Evolutionary conservation across 2,329 filamentous ascomycete genomes (phyloP).

Genomic region (Laburnicola sp.): DNA sequence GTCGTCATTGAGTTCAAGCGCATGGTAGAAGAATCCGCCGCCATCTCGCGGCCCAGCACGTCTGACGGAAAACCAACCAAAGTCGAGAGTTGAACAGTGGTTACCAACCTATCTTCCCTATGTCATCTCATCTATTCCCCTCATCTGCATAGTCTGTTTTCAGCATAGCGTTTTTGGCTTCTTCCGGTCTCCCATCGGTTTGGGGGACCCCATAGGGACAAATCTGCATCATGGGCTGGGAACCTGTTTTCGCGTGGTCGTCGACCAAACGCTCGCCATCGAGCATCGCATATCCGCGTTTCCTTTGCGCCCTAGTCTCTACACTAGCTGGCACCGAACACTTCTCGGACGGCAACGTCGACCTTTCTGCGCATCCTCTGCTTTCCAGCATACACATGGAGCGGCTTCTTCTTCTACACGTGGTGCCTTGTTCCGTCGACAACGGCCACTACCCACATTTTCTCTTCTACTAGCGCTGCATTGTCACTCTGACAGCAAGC

Average conservation of each 20-base stretch:
- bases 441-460: constrained; percentile 1
- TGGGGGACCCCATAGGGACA: constrained; percentile 33
- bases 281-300: constrained; percentile 25
- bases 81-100: constrained; percentile 32
- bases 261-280: constrained; percentile 17
- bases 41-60: constrained; percentile 37
- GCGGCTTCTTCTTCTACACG: constrained; percentile 27
- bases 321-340: constrained; percentile 19
- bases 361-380: constrained; percentile 13
- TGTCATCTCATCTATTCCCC: constrained; percentile 25
- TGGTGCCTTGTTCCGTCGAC: constrained; percentile 21
- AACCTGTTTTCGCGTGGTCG: constrained; percentile 20
- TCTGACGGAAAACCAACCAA: constrained; percentile 33
- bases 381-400: constrained; percentile 24
- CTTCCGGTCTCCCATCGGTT: constrained; percentile 19
- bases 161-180: constrained; percentile 42
- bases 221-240: constrained; percentile 41
- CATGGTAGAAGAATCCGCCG: constrained; percentile 76
- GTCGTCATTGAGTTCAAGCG: constrained; percentile 91
- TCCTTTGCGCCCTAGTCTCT: not conserved
- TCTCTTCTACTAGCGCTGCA: constrained; percentile 4
- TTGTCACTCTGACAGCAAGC: constrained; percentile 9
- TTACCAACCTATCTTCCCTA: constrained; percentile 20
- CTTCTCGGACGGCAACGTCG: constrained; percentile 40
- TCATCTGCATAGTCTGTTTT: constrained; percentile 34